Base-by-base conservation (phyloP, 306 rosid species). In the Mimosa pudica region DNA sequence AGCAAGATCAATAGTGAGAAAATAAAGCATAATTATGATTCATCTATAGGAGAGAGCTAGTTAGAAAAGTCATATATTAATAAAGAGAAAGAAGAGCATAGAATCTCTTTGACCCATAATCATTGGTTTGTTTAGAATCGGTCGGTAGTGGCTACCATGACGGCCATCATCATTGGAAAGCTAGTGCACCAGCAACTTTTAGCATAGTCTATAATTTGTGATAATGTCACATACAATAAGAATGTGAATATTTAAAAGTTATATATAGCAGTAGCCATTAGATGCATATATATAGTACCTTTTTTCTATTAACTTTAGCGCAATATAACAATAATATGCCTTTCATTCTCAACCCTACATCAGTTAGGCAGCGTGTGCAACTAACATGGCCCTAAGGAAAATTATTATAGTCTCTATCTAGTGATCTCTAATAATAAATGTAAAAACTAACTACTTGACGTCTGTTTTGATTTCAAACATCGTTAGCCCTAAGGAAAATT, bases 121-220 rank as follows among this genome's bases (percentile, higher is more conserved):
- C 86, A 84, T 78, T 71, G 82, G 85, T 85, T 87, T 73, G 87
- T 80, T 89, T 86, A 86, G 86, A 86, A 72, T 70, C 84, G 84
- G 52, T 75, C 14, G 14, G 18, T 83, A 86, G 85, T 86, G 90
- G 82, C 76, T 63, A 73, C 87, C 92, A 89, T 89, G 80, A 85
- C 88, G 87, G 75, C 79, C 81, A 79, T 78, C 89, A 91, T 88
- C 92, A 89, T 91, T 89, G 89, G 89, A 84, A 88, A 82, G 89
- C 88, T 84, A 70, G 60, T 57, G 78, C 20, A 80, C 48, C 7
- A 77, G 77, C 81, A 77, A 80, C 92, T 91, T 91, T 89, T 41
- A 72, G 64, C 58, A 18, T 83, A 81, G 78, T 86, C 77, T 80
- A 80, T 42, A 54, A 70, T 35, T 76, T 74, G 38, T 54, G 46